phyloP scores from a whole-genome alignment of 192 early-diverging fungal genomes.

The Endogone sp. region DNA sequence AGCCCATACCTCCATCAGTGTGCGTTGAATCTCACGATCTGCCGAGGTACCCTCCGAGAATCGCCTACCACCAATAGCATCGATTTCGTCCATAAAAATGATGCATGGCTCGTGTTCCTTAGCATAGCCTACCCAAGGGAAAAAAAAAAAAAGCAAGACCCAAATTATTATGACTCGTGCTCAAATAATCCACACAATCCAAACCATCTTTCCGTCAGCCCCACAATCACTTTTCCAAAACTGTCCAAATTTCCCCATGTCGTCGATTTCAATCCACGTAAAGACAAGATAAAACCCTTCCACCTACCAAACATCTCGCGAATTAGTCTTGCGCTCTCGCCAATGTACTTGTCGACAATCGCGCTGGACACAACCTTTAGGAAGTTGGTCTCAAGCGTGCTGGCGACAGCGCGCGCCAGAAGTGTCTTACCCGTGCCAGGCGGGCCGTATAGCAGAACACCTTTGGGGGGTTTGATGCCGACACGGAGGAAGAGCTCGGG shows the following conservation, averaged over 20 bases:
- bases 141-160: too few species aligned
- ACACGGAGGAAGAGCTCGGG: constrained; percentile 98
- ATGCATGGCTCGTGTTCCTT: constrained; percentile 99
- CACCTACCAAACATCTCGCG: constrained; percentile 97
- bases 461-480: constrained; percentile 98
- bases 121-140: constrained; percentile 66
- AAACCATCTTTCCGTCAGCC: background rate
- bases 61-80: constrained; percentile 97
- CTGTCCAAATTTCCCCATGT: background rate
- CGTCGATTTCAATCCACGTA: background rate
- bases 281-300: too few species aligned
- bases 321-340: constrained; percentile 94
- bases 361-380: constrained; percentile 98
- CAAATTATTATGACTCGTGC: background rate
- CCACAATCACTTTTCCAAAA: background rate
- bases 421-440: constrained; percentile 99
- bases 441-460: constrained; percentile 93
- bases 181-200: background rate
- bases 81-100: constrained; percentile 99
- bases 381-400: constrained; percentile 97
- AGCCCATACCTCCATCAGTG: constrained; percentile 82
- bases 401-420: constrained; percentile 94
- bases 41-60: constrained; percentile 99
- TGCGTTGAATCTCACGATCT: constrained; percentile 99
- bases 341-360: constrained; percentile 99